A percentile compares a stretch with the other conserved stretches of the same genome.
Evolutionary conservation across 78 protist species (phyloP).

Genomic region (Monosiga brevicollis): DNA sequence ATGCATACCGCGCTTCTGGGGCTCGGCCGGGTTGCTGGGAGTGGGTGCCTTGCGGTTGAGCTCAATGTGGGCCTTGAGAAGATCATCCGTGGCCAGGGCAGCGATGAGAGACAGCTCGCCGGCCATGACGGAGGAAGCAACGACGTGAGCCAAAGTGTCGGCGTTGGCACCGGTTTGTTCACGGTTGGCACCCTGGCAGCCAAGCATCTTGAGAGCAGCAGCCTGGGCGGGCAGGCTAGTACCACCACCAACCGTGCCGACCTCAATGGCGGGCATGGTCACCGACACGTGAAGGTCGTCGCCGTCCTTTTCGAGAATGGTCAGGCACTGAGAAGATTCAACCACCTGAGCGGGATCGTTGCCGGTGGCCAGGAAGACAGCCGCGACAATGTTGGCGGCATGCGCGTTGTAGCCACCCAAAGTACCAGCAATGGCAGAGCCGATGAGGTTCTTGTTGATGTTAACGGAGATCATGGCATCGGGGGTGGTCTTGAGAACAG

Average conservation of each 20-base stretch:
- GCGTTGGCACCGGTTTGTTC: conserved; percentile 52
- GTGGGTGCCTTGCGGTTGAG: conserved; percentile 46
- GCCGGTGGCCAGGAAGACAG: conserved; percentile 89
- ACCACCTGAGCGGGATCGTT: conserved; percentile 95
- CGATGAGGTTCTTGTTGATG: conserved; percentile 79
- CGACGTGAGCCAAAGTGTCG: conserved; percentile 58
- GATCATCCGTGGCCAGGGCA: conserved; percentile 73
- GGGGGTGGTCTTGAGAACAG: conserved; percentile 70
- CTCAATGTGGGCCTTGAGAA: conserved; percentile 63
- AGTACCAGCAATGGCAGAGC: conserved; percentile 91
- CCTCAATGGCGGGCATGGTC: conserved; percentile 92
- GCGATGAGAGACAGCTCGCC: conserved; percentile 87
- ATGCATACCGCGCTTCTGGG: neutral
- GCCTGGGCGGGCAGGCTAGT: conserved; percentile 78
- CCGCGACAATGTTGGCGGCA: conserved; percentile 90
- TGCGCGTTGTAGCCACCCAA: conserved; percentile 94
- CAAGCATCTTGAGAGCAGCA: conserved; percentile 60
- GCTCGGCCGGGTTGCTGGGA: no score
- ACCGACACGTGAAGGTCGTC: conserved; percentile 51
- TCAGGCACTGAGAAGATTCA: conserved; percentile 81
- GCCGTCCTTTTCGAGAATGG: conserved; percentile 68
- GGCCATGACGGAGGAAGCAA: conserved; percentile 77
- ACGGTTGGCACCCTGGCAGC: conserved; percentile 44
- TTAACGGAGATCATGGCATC: conserved; percentile 53
- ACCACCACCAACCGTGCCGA: conserved; percentile 97